Evolutionary conservation across 176 grass and related monocot genomes (phyloP).

Genomic region (Oryza glumipatula): DNA sequence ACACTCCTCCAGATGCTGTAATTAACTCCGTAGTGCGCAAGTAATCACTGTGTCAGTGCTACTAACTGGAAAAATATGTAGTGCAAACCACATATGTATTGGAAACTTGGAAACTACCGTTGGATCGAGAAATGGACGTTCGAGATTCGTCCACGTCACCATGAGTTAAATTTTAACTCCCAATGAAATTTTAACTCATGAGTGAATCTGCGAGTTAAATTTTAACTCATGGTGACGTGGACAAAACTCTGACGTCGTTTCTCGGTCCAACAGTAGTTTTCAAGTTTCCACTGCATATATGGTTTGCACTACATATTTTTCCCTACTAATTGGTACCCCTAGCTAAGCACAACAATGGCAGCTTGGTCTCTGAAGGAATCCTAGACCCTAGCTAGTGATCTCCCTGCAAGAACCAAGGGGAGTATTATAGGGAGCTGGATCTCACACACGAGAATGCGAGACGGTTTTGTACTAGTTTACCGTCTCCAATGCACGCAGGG

Average conservation of each 20-base stretch:
- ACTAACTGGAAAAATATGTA: not conserved
- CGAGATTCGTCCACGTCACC: no score
- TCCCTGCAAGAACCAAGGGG: constrained; percentile 20
- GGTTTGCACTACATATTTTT: no score
- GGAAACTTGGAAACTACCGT: no score
- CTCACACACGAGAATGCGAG: not conserved
- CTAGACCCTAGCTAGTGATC: constrained; percentile 38
- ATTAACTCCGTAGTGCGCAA: constrained; percentile 17
- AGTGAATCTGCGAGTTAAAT: no score
- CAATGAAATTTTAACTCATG: no score
- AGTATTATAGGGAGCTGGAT: constrained; percentile 14
- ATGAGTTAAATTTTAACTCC: no score
- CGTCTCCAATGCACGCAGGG: not conserved
- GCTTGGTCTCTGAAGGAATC: constrained; percentile 22
- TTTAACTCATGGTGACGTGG: no score
- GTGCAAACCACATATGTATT: no score
- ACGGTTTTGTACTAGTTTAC: constrained; percentile 3
- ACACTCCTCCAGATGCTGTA: not conserved
- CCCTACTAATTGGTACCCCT: not conserved
- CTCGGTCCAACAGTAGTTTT: no score
- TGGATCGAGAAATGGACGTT: no score
- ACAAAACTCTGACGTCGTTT: no score
- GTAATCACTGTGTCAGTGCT: not conserved
- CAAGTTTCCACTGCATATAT: no score
- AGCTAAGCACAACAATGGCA: not conserved